These are phyloP conservation scores for Blastobotrys petasosporus DNA, from an alignment of 1,139 yeast genomes.

Conservation along the genomic window DNA sequence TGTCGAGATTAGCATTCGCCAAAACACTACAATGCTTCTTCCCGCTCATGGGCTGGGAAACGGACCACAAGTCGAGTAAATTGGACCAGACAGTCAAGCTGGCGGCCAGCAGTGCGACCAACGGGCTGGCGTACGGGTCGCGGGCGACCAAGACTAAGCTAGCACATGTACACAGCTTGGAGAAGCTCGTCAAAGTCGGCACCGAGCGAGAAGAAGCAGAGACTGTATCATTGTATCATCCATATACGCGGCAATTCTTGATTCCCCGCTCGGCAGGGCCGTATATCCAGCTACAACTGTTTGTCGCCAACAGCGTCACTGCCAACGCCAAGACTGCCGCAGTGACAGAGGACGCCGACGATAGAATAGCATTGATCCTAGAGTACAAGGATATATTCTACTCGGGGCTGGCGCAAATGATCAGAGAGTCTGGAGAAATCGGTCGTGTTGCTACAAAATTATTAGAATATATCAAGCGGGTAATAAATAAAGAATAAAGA, in stretches of 20 bases:
- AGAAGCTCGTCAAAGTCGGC: slow-evolving; percentile 19
- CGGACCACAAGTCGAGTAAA: slow-evolving; percentile 9
- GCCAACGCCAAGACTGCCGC: slow-evolving; percentile 18
- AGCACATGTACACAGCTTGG: slow-evolving; percentile 29
- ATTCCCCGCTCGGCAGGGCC: slow-evolving; percentile 55
- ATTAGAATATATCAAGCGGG: slow-evolving; percentile 1
- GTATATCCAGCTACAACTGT: slow-evolving; percentile 52
- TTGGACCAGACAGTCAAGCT: slow-evolving; percentile 10
- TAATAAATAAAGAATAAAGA: not conserved
- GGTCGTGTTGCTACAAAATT: slow-evolving; percentile 44
- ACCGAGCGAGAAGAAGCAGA: too few species aligned
- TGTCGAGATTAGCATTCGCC: slow-evolving; percentile 33
- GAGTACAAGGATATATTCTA: slow-evolving; percentile 46
- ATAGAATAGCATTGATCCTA: slow-evolving; percentile 53
- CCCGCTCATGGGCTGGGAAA: slow-evolving; percentile 38
- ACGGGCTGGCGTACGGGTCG: slow-evolving; percentile 31
- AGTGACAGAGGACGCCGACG: slow-evolving; percentile 53
- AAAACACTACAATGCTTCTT: slow-evolving; percentile 35
- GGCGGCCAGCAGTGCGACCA: slow-evolving; percentile 28
- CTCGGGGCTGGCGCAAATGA: slow-evolving; percentile 46
- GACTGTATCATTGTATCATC: slow-evolving; percentile 33
- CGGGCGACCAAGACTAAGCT: slow-evolving; percentile 29
- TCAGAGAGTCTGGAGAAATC: slow-evolving; percentile 71
- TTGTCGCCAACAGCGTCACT: slow-evolving; percentile 25
- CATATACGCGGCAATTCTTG: slow-evolving; percentile 46